Evolutionary conservation across 139 green algal species (phyloP).

Genomic region (Astrephomene gubernaculifera): DNA sequence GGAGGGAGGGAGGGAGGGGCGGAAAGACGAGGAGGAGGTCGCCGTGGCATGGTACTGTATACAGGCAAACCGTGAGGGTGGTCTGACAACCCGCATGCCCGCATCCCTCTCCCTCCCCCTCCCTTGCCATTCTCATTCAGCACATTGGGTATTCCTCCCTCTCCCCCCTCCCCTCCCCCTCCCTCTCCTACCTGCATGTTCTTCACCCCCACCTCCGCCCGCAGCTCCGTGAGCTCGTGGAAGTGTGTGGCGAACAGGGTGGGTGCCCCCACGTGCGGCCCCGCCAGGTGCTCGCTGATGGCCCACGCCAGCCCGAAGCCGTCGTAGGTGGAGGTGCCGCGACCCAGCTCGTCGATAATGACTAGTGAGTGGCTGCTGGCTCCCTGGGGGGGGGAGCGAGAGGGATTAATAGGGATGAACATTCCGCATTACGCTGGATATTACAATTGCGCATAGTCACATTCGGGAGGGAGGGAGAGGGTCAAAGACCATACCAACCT

Average conservation of each 20-base stretch:
- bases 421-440: no score
- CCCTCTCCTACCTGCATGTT: slow-evolving; percentile 80
- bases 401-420: no score
- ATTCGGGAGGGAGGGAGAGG: no score
- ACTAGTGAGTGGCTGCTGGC: slow-evolving; percentile 85
- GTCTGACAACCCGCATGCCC: no score
- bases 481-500: no score
- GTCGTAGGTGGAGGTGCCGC: slow-evolving; percentile 96
- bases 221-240: slow-evolving; percentile 95
- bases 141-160: no score
- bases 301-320: slow-evolving; percentile 98
- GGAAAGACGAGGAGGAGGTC: background rate
- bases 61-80: no score
- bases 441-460: no score
- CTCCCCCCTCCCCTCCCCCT: no score
- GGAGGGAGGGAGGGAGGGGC: background rate
- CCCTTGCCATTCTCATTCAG: no score
- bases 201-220: slow-evolving; percentile 71
- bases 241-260: slow-evolving; percentile 98
- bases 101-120: no score
- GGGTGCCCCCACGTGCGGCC: slow-evolving; percentile 69
- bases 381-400: slow-evolving; percentile 61
- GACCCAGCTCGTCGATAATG: slow-evolving; percentile 98
- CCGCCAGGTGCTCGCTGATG: slow-evolving; percentile 91
- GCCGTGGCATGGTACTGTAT: no score